Evolutionary conservation across 495 filamentous ascomycete genomes (phyloP).

Genomic region (Xylaria bambusicola): DNA sequence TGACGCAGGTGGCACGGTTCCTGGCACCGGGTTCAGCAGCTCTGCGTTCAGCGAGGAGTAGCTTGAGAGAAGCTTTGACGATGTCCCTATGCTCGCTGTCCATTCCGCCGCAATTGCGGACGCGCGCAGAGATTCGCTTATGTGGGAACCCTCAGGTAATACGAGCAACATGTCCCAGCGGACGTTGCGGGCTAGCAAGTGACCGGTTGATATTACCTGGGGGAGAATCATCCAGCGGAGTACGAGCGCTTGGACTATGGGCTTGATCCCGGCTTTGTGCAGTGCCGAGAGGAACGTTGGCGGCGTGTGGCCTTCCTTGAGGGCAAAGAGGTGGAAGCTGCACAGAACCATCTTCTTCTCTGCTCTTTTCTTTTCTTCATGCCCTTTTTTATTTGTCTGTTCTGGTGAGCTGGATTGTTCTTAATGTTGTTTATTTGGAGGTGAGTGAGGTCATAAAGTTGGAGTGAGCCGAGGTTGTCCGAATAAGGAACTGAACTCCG

Average conservation of each 20-base stretch:
- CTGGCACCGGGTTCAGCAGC: slow-evolving; percentile 44
- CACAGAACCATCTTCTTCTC: slow-evolving; percentile 50
- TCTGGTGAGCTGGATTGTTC: too few species aligned
- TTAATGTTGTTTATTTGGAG: too few species aligned
- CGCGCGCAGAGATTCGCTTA: slow-evolving; percentile 33
- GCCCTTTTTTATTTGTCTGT: too few species aligned
- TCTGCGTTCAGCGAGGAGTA: slow-evolving; percentile 49
- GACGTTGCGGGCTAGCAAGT: slow-evolving; percentile 48
- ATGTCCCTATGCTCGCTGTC: slow-evolving; percentile 56
- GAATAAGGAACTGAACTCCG: not conserved
- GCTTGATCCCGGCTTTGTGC: slow-evolving; percentile 29
- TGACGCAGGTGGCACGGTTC: slow-evolving; percentile 24
- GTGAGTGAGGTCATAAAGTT: not conserved
- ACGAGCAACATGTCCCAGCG: slow-evolving; percentile 63
- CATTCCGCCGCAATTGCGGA: slow-evolving; percentile 41
- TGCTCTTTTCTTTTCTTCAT: too few species aligned
- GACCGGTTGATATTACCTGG: slow-evolving; percentile 44
- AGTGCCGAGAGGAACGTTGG: slow-evolving; percentile 46
- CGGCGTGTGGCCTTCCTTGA: slow-evolving; percentile 30
- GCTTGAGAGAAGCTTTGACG: slow-evolving; percentile 48
- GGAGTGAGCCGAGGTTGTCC: not conserved
- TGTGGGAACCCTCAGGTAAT: slow-evolving; percentile 31
- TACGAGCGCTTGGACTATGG: slow-evolving; percentile 50
- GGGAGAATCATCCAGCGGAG: slow-evolving; percentile 62
- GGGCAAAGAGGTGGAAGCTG: slow-evolving; percentile 47